Base-by-base conservation (phyloP, 257 asterid species). In the Petrea volubilis region DNA sequence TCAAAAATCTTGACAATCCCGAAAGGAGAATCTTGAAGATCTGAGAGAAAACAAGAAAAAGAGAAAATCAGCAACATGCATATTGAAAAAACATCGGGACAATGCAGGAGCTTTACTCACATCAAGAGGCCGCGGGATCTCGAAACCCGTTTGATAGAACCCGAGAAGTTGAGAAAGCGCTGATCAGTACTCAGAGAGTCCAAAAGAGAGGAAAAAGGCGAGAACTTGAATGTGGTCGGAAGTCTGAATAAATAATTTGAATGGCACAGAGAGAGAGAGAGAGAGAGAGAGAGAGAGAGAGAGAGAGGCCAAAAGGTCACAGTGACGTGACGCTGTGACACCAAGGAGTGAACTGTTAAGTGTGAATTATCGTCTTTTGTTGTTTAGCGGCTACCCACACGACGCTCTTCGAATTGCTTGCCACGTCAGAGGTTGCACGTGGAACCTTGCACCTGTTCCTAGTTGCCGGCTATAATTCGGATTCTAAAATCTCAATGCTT, bases 21-120 rank as follows among this genome's bases (percentile, higher is more conserved):
- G 56, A 62, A 33, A 44, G 43, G 1, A 8, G 7, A 67, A 71
- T 64, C 83, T 68, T 17, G 73, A 52, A 81, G 90, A 87, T 82
- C 93, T 81, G 78, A 29, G 17, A 6, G 53, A 38, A 58, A 67
- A 41, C 24, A 23, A 49, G 5, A 44, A 57, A 10, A n/a, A 55
- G 2, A 11, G 24, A 33, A 46, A 72, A 20, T 21, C 9, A 74
- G 44, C 46, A 61, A 17, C 67, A 36, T 27, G 74, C 68, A 68
- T 12, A 44, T n/a, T 24, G 46, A 1, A 41, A 41, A 20, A 27
- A 57, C 14, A 36, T 25, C n/a, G 18, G 5, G 60, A 17, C 7
- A 74, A 59, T 69, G 79, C 79, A 74, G 79, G 23, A 29, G 4
- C 12, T 27, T 11, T 17, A 44, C 20, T 58, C 74, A 13, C 65